Base-by-base conservation (phyloP, 164 flowering plant species). In the Magnolia sinica region DNA sequence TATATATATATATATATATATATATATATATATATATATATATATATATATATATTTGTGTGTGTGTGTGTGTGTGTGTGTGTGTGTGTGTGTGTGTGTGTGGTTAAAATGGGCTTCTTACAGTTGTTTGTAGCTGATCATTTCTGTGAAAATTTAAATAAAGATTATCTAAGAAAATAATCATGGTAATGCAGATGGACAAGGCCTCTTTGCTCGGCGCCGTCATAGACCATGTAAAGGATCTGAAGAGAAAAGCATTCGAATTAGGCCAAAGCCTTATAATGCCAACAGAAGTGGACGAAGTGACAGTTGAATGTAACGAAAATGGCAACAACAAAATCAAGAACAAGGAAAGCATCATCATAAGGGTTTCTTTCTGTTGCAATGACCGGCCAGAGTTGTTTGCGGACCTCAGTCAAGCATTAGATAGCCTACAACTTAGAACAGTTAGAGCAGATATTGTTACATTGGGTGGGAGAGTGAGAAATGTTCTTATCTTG, bases 331-430 rank as follows among this genome's bases (percentile, higher is more conserved):
- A 18, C 27, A 20, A 59, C 73, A 59, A 24, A 27, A 64, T 7
- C 65, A 55, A 55, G 16, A 55, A 55, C 61, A 76, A 76, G 23
- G 72, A 75, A 8, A 49, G n/a, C 18, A n/a, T 75, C 55, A 79
- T 84, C 80, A 83, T 95, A 31, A 88, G 83, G 74, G 98, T 87
- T 22, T 85, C 93, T 0, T 50, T 95, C 9, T 88, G 95, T 83
- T 95, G 97, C 76, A 96, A 91, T 0, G 97, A 95, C 70, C 85
- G 94, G 68, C 91, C 93, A 0, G 94, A 91, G 29, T 71, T 93
- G 68, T 82, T 87, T 23, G 19, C 80, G 0, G 97, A 93, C 82
- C 81, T 93, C 37, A 87, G 76, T 27, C 65, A 79, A 23, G 91
- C 90, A 8, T 77, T 95, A 14, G 86, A 88, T 58, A 86, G 87